A percentile compares a stretch with the other conserved stretches of the same genome.
Conservation (phyloP, 371 early-diverging fungal species). For the Blakeslea trispora region DNA sequence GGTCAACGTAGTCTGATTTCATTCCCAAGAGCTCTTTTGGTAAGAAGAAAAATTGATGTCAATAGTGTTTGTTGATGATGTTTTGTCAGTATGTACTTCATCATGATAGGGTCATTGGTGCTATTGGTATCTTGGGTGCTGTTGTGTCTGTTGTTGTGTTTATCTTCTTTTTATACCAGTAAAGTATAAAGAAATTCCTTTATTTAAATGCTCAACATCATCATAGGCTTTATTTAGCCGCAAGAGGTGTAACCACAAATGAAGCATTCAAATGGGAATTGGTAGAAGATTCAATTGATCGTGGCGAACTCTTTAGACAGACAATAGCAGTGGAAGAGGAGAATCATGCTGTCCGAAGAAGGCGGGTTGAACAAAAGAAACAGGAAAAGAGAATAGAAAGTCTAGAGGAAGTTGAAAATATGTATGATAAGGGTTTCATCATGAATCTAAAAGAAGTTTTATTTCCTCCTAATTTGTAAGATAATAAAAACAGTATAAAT, state of each 20-base stretch:
- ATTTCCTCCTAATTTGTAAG: constrained; percentile 30
- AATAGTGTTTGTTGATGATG: too few species aligned
- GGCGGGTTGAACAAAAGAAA: constrained; percentile 21
- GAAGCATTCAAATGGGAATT: constrained; percentile 81
- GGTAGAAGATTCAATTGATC: constrained; percentile 64
- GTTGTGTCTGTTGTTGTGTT: constrained; percentile 63
- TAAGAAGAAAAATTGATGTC: too few species aligned
- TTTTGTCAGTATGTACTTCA: constrained; percentile 62
- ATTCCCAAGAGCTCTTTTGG: constrained; percentile 44
- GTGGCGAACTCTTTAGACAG: constrained; percentile 54
- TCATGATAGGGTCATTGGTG: constrained; percentile 58
- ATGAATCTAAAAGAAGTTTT: constrained; percentile 50
- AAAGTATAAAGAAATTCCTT: too few species aligned
- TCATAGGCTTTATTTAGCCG: constrained; percentile 57
- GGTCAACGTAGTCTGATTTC: constrained; percentile 38
- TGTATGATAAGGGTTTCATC: constrained; percentile 64
- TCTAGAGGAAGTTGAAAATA: constrained; percentile 63
- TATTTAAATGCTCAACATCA: too few species aligned
- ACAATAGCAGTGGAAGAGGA: constrained; percentile 17
- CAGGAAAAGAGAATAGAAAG: constrained; percentile 29
- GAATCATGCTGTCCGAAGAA: constrained; percentile 24
- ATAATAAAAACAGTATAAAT: too few species aligned
- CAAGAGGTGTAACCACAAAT: constrained; percentile 72
- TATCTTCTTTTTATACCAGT: constrained; percentile 67
- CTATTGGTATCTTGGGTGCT: constrained; percentile 62